Evolutionary conservation across 208 protist species (phyloP).

Genomic region (Leishmania turanica): DNA sequence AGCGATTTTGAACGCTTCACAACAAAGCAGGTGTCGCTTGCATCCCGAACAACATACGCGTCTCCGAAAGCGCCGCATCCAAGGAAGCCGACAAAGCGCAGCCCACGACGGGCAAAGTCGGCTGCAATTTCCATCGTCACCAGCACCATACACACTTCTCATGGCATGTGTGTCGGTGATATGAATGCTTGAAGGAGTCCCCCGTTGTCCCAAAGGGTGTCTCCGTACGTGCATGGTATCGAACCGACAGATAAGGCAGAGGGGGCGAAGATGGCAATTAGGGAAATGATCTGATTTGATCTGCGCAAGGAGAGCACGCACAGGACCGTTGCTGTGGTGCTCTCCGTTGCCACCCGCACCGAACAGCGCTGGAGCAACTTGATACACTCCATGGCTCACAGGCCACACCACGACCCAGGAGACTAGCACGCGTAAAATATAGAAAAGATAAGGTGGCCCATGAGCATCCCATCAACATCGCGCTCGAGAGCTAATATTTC

Average conservation of each 20-base stretch:
- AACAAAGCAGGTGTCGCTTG: constrained; percentile 24
- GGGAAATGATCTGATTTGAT: not conserved
- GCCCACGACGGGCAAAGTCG: not conserved
- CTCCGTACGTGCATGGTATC: not conserved
- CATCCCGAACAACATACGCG: constrained; percentile 42
- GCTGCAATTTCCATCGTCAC: not conserved
- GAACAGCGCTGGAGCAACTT: not conserved
- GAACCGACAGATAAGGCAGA: not conserved
- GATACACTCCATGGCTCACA: not conserved
- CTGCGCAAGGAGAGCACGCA: not conserved
- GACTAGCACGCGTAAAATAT: not conserved
- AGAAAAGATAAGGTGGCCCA: not conserved
- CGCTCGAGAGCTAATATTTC: not conserved
- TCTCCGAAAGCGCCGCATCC: constrained; percentile 59
- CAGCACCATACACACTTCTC: not conserved
- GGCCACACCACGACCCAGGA: not conserved
- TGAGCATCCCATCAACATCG: not conserved
- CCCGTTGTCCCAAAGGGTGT: not conserved
- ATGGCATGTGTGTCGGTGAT: not conserved
- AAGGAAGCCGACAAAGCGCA: constrained; percentile 10
- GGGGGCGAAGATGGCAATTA: not conserved
- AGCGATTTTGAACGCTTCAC: constrained; percentile 57
- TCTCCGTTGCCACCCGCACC: not conserved
- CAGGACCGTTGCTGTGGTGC: not conserved
- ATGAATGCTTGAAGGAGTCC: not conserved